Evolutionary conservation across 192 early-diverging fungal species (phyloP).

Genomic region (Mortierella alpina): DNA sequence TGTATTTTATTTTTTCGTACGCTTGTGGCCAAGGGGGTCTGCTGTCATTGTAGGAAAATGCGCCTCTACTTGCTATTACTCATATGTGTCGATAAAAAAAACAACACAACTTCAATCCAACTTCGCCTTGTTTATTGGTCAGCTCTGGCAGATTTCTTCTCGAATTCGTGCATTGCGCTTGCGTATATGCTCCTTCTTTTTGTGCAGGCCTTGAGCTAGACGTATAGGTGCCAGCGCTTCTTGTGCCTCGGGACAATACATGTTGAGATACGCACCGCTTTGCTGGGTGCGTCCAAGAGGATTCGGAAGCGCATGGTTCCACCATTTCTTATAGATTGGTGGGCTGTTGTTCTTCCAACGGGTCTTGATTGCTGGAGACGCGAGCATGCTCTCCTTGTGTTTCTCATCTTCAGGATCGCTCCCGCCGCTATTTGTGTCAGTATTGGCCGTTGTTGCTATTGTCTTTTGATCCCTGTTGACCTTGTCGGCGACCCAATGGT

Average conservation of each 20-base stretch:
- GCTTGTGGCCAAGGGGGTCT: conserved; percentile 50
- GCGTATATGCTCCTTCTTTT: too few relatives aligned
- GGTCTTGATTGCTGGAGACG: not conserved
- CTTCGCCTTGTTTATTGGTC: not conserved
- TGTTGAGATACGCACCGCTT: conserved; percentile 18
- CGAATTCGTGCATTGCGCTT: too few relatives aligned
- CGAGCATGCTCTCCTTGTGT: too few relatives aligned
- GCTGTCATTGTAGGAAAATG: conserved; percentile 85
- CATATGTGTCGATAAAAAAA: too few relatives aligned
- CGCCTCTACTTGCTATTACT: too few relatives aligned
- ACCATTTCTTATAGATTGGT: conserved; percentile 16
- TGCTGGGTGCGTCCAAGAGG: conserved; percentile 36
- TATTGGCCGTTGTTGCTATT: not conserved
- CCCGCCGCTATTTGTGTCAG: too few relatives aligned
- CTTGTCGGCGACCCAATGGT: not conserved
- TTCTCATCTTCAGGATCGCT: too few relatives aligned
- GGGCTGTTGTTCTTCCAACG: conserved; percentile 50
- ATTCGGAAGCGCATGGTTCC: conserved; percentile 33
- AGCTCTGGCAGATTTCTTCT: not conserved
- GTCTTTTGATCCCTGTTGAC: not conserved
- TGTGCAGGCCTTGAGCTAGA: too few relatives aligned
- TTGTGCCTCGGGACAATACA: conserved; percentile 2
- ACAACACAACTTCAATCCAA: too few relatives aligned
- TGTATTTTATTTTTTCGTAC: too few relatives aligned
- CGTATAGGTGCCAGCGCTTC: too few relatives aligned